Conservation (phyloP, 2,329 filamentous ascomycete species). For the Didymella glomerata region DNA sequence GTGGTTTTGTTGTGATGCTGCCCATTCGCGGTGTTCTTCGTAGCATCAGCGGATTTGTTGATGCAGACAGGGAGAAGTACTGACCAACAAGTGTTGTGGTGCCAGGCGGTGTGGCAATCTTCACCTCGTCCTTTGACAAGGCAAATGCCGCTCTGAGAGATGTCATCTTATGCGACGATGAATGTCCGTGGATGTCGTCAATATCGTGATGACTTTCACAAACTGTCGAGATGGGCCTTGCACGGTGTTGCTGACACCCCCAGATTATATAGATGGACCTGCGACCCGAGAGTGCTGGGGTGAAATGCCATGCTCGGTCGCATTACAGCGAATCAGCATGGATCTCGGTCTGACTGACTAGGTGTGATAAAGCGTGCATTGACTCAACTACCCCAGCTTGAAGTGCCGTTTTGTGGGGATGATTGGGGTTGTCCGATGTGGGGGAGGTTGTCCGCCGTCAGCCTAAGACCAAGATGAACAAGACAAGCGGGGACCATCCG, state of each 20-base stretch:
- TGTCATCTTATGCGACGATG: constrained; percentile 38
- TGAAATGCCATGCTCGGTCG: background rate
- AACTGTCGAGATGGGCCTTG: background rate
- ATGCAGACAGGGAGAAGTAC: background rate
- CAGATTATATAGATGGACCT: constrained; percentile 8
- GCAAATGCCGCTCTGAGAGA: constrained; percentile 48
- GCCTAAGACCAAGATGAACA: constrained; percentile 11
- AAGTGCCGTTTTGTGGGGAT: constrained; percentile 19
- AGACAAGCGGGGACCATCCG: constrained; percentile 14
- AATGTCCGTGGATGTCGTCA: background rate
- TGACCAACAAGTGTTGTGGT: constrained; percentile 52
- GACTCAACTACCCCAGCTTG: constrained; percentile 16
- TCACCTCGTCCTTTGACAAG: constrained; percentile 52
- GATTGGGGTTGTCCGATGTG: constrained; percentile 29
- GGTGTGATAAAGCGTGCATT: constrained; percentile 15
- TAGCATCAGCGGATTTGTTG: constrained; percentile 9
- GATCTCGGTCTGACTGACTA: constrained; percentile 5
- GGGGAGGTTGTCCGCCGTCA: constrained; percentile 15
- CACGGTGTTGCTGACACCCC: background rate
- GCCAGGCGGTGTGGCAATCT: constrained; percentile 51
- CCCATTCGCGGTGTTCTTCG: constrained; percentile 43
- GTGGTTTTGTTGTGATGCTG: constrained; percentile 41
- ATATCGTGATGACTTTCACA: background rate
- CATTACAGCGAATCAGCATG: constrained; percentile 17
- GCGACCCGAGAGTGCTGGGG: background rate